Conservation (phyloP, 768 basidiomycete genomes). For the Lentinula lateritia region DNA sequence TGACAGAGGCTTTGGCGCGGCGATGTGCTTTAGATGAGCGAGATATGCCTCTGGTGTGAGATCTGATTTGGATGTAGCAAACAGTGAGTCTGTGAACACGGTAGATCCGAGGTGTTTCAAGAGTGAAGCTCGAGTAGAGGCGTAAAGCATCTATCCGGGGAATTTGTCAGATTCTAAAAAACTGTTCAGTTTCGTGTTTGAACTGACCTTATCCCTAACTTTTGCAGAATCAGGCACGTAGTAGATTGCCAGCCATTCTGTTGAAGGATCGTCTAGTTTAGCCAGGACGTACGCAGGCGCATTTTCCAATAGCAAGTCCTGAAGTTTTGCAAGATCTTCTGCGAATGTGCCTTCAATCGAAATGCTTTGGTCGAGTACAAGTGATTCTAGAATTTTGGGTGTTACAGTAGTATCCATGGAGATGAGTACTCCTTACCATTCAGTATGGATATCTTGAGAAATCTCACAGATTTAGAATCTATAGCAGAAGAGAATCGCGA, state of each 20-base stretch:
- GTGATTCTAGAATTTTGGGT: conserved; percentile 43
- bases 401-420: neutral
- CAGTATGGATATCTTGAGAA: conserved; percentile 71
- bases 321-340: conserved; percentile 56
- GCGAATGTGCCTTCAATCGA: conserved; percentile 45
- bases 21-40: conserved; percentile 62
- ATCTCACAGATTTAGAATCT: conserved; percentile 47
- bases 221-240: conserved; percentile 82
- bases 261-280: conserved; percentile 50
- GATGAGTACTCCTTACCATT: conserved; percentile 50
- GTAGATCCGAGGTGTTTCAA: conserved; percentile 71
- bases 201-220: conserved; percentile 72
- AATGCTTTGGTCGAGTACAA: conserved; percentile 54
- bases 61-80: conserved; percentile 70
- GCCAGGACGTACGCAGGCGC: conserved; percentile 74
- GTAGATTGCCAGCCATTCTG: conserved; percentile 69
- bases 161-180: neutral
- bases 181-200: neutral
- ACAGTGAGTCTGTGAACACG: conserved; percentile 67
- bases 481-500: conserved; percentile 55
- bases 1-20: conserved; percentile 79
- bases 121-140: conserved; percentile 67
- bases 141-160: conserved; percentile 74
- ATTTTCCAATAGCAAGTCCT: conserved; percentile 50
- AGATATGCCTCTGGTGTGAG: conserved; percentile 65